Evolutionary conservation across 768 basidiomycete species (phyloP).

Genomic region (Boletus insuetus): DNA sequence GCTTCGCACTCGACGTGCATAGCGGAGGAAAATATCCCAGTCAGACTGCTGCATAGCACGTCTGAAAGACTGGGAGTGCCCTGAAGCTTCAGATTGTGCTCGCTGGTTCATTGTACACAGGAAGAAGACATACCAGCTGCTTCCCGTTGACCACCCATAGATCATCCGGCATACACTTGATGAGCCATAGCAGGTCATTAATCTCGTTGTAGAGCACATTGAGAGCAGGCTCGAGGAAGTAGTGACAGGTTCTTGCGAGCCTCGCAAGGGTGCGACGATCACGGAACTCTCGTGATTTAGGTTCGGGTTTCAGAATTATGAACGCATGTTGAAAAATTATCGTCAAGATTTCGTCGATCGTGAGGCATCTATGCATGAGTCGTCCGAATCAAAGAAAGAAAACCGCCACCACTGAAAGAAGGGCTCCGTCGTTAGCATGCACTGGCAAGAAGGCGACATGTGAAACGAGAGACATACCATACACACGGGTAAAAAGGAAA

Average conservation of each 20-base stretch:
- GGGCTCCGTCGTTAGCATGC: not conserved
- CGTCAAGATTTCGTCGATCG: constrained; percentile 33
- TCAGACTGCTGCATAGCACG: constrained; percentile 23
- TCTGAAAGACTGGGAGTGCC: constrained; percentile 17
- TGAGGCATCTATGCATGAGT: constrained; percentile 34
- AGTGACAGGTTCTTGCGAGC: constrained; percentile 31
- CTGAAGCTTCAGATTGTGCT: constrained; percentile 8
- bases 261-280: constrained; percentile 31
- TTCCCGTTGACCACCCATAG: constrained; percentile 32
- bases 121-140: constrained; percentile 22
- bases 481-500: constrained; percentile 18
- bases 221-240: constrained; percentile 33
- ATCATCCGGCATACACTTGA: constrained; percentile 31
- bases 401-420: constrained; percentile 14
- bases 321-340: constrained; percentile 32
- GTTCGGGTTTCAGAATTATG: constrained; percentile 26
- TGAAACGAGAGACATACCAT: constrained; percentile 20
- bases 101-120: not conserved
- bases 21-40: constrained; percentile 29
- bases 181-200: constrained; percentile 31
- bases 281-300: constrained; percentile 27
- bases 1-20: constrained; percentile 30
- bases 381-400: constrained; percentile 8
- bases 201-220: constrained; percentile 32
- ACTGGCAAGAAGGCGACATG: not conserved